phyloP scores from a whole-genome alignment of 169 alveolate species.

The Plasmodium gonderi region DNA sequence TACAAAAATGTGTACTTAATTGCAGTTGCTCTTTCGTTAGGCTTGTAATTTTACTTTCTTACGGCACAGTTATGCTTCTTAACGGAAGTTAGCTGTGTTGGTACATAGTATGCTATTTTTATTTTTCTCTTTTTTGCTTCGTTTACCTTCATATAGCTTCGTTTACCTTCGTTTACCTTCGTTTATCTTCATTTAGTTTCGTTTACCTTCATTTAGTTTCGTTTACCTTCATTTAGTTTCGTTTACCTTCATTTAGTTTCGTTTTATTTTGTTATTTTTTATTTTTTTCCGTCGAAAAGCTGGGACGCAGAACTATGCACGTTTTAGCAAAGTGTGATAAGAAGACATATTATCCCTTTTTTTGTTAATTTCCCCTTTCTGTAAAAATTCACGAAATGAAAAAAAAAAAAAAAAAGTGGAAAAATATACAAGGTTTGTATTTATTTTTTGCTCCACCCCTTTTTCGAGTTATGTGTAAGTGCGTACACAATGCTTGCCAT shows the following conservation, averaged over 20 bases:
- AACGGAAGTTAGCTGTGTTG: too few species aligned
- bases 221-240: not conserved
- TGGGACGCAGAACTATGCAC: not conserved
- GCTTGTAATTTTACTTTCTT: not conserved
- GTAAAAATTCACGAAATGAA: not conserved
- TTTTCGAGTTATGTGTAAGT: not conserved
- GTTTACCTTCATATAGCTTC: not conserved
- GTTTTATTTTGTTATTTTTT: not conserved
- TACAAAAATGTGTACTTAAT: not conserved
- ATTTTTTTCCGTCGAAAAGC: not conserved
- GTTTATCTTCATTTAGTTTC: not conserved
- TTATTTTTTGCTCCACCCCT: not conserved
- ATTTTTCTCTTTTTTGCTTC: too few species aligned
- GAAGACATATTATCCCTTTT: not conserved
- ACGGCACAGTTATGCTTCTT: not conserved
- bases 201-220: not conserved
- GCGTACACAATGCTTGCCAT: too few species aligned
- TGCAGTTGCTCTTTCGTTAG: not conserved
- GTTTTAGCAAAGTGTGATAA: not conserved
- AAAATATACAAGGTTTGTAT: not conserved
- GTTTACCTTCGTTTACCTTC: not conserved
- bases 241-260: not conserved
- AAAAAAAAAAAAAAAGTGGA: not conserved
- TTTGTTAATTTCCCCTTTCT: not conserved
- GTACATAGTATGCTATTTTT: too few species aligned